phyloP scores from a whole-genome alignment of 305 asterid species.

The Petunia hybrid region DNA sequence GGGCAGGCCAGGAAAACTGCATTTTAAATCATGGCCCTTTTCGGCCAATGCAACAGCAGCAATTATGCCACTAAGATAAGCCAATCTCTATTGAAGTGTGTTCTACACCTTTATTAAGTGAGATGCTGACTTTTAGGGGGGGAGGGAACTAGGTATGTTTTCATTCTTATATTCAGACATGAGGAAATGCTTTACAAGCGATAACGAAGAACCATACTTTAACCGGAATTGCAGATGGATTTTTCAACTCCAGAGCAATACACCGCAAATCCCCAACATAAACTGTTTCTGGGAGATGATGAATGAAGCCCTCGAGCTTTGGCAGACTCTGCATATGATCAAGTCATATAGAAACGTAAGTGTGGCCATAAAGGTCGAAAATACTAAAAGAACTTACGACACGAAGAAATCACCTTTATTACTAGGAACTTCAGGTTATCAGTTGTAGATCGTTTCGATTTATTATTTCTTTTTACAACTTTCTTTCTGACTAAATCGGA shows the following conservation, averaged over 20 bases:
- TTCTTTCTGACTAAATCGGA: slow-evolving; percentile 64
- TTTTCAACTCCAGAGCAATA: slow-evolving; percentile 82
- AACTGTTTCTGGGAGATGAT: slow-evolving; percentile 70
- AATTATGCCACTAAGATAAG: slow-evolving; percentile 7
- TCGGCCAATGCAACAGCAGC: slow-evolving; percentile 18
- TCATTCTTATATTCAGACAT: neutral
- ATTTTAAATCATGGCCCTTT: slow-evolving; percentile 4
- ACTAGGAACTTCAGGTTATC: slow-evolving; percentile 84
- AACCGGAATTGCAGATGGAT: slow-evolving; percentile 78
- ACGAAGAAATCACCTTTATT: slow-evolving; percentile 63
- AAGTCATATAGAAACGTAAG: slow-evolving; percentile 32
- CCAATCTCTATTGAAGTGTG: neutral
- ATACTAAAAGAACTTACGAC: slow-evolving; percentile 18
- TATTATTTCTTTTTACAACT: slow-evolving; percentile 63
- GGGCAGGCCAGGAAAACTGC: slow-evolving; percentile 9
- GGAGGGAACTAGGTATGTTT: neutral
- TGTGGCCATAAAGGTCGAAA: slow-evolving; percentile 18
- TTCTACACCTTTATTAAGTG: slow-evolving; percentile 9
- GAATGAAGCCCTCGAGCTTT: slow-evolving; percentile 82
- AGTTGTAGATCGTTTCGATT: slow-evolving; percentile 54
- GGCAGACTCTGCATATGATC: slow-evolving; percentile 77
- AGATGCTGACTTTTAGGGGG: neutral
- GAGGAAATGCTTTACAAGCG: slow-evolving; percentile 14
- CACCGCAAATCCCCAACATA: slow-evolving; percentile 84
- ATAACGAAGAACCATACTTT: slow-evolving; percentile 59